Conservation (phyloP, 768 basidiomycete genomes). For the Roridomyces roridus region DNA sequence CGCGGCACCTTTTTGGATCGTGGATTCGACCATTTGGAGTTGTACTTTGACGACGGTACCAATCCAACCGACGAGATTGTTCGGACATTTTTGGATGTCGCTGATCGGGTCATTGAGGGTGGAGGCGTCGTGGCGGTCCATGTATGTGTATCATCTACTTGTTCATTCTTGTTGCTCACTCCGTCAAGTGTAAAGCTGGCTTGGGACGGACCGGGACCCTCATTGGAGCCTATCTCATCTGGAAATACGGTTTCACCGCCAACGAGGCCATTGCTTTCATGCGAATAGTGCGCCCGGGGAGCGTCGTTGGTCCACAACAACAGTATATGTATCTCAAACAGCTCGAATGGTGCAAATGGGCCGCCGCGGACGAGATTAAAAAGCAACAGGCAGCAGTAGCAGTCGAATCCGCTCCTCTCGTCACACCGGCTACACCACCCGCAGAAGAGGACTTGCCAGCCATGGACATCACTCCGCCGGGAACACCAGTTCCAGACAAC, state of each 20-base stretch:
- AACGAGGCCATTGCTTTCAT: conserved; percentile 97
- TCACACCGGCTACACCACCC: conserved; percentile 82
- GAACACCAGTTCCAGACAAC: conserved; percentile 29
- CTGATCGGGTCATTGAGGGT: conserved; percentile 75
- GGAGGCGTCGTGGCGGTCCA: conserved; percentile 90
- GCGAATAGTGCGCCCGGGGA: conserved; percentile 95
- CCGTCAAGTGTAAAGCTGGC: conserved; percentile 88
- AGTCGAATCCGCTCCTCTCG: conserved; percentile 48
- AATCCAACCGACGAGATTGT: conserved; percentile 97
- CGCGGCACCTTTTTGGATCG: conserved; percentile 78
- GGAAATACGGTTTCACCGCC: conserved; percentile 98
- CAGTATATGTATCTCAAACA: conserved; percentile 97
- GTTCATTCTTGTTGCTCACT: conserved; percentile 22
- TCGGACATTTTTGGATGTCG: conserved; percentile 85
- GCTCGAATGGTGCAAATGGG: conserved; percentile 93
- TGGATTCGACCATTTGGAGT: conserved; percentile 87
- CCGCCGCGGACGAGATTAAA: conserved; percentile 82
- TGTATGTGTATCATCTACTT: conserved; percentile 50
- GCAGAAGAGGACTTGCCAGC: conserved; percentile 74
- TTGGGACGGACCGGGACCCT: conserved; percentile 95
- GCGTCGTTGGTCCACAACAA: conserved; percentile 91
- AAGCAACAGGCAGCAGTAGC: conserved; percentile 49
- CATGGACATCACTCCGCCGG: conserved; percentile 50
- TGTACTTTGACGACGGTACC: conserved; percentile 98
- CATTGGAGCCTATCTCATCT: conserved; percentile 97